Percentiles rank a stretch among this genome's conserved stretches.
Evolutionary conservation across 1,284 basidiomycete species (phyloP).

Genomic region (Thecaphora thlaspeos): DNA sequence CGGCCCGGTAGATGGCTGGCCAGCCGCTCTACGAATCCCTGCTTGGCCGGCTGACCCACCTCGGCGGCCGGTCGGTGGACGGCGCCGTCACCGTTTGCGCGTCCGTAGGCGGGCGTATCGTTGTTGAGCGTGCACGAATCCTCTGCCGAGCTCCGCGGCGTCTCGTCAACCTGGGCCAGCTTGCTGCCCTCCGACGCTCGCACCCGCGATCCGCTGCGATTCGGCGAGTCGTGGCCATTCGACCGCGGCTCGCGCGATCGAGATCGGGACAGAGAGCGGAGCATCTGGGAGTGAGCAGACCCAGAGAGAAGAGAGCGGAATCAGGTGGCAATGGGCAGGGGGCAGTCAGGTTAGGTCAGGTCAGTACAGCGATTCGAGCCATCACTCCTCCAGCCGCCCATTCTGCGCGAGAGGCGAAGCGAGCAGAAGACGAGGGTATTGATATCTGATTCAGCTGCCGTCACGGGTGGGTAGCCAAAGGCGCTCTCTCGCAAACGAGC

Average conservation of each 20-base stretch:
- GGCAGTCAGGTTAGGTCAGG: too few relatives aligned
- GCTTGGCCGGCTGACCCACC: background rate
- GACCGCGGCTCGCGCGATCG: conserved; percentile 49
- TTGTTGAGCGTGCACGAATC: conserved; percentile 7
- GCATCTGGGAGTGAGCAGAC: conserved; percentile 19
- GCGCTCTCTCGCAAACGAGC: too few relatives aligned
- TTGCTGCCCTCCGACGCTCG: conserved; percentile 32
- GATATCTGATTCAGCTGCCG: too few relatives aligned
- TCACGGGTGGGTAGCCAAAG: too few relatives aligned
- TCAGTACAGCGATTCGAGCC: too few relatives aligned
- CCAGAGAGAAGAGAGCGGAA: too few relatives aligned
- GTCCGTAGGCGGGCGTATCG: background rate
- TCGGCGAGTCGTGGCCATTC: conserved; percentile 28
- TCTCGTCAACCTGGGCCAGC: conserved; percentile 42
- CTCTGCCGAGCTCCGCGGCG: conserved; percentile 25
- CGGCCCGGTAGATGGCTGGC: conserved; percentile 24
- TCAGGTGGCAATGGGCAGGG: too few relatives aligned
- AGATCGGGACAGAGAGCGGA: conserved; percentile 47
- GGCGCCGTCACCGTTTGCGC: background rate
- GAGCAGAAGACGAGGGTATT: too few relatives aligned
- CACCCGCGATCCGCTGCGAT: conserved; percentile 22
- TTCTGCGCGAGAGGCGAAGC: too few relatives aligned
- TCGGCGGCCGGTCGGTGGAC: too few relatives aligned
- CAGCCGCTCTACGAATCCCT: conserved; percentile 17
- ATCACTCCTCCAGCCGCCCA: too few relatives aligned